Evolutionary conservation across 1,284 basidiomycete genomes (phyloP).

Genomic region (Moesziomyces globuligerus): DNA sequence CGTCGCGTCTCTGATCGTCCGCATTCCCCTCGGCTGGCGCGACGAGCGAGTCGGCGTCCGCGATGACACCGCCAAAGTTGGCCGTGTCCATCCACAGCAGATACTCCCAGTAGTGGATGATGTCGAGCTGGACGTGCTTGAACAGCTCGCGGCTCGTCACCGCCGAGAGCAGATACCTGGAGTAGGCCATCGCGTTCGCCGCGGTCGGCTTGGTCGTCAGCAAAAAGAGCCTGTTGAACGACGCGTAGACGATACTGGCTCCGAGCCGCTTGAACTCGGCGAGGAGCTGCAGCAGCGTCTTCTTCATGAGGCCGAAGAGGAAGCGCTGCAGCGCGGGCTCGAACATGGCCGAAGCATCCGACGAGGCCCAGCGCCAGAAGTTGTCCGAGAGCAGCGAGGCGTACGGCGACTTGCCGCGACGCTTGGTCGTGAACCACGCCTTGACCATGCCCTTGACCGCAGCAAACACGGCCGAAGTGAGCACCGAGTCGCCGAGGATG

Average conservation of each 20-base stretch:
- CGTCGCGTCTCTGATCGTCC: conserved; percentile 70
- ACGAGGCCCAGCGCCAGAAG: conserved; percentile 97
- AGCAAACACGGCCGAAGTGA: conserved; percentile 88
- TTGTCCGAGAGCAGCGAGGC: conserved; percentile 75
- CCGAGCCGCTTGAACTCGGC: conserved; percentile 97
- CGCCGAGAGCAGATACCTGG: conserved; percentile 88
- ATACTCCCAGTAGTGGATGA: conserved; percentile 92
- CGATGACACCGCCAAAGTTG: conserved; percentile 90
- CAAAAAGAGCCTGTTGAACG: conserved; percentile 88
- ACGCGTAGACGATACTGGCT: conserved; percentile 88
- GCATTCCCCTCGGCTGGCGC: conserved; percentile 6
- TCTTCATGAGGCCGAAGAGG: conserved; percentile 94
- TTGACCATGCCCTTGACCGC: conserved; percentile 90
- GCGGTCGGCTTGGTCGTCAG: conserved; percentile 92
- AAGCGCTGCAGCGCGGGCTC: conserved; percentile 94
- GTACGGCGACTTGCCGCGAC: conserved; percentile 74
- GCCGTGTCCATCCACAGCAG: conserved; percentile 94
- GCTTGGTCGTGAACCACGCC: conserved; percentile 85
- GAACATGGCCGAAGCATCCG: conserved; percentile 82
- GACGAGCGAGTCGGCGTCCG: conserved; percentile 25
- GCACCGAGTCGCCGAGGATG: conserved; percentile 83
- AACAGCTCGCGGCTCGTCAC: conserved; percentile 95
- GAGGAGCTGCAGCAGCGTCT: conserved; percentile 94
- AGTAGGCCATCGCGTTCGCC: conserved; percentile 92
- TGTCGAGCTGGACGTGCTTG: conserved; percentile 87